Conservation (phyloP, 2,329 filamentous ascomycete species). For the Tetracladium maxilliforme region DNA sequence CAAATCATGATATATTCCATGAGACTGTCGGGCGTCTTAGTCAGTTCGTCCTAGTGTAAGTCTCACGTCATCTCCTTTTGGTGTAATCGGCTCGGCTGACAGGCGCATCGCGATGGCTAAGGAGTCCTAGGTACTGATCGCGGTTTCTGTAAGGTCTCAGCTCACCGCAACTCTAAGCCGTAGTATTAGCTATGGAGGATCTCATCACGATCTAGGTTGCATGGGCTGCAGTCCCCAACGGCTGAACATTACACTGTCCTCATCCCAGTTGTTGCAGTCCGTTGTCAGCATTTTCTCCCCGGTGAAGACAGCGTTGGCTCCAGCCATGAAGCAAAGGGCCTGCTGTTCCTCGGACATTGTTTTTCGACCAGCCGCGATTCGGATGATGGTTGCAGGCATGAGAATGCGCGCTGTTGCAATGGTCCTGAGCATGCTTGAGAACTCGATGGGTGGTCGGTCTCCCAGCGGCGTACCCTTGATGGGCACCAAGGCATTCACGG, state of each 20-base stretch:
- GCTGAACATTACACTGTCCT: slow-evolving; percentile 72
- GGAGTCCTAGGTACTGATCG: too few relatives aligned
- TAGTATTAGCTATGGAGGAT: too few relatives aligned
- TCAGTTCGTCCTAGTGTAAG: too few relatives aligned
- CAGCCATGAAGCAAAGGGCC: slow-evolving; percentile 76
- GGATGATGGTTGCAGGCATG: slow-evolving; percentile 75
- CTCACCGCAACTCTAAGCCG: too few relatives aligned
- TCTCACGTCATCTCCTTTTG: too few relatives aligned
- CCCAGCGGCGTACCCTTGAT: slow-evolving; percentile 83
- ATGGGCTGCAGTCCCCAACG: slow-evolving; percentile 74
- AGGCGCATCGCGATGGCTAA: too few relatives aligned
- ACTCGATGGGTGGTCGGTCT: slow-evolving; percentile 56
- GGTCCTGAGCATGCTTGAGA: slow-evolving; percentile 67
- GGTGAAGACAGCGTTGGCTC: slow-evolving; percentile 88
- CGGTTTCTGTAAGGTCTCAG: too few relatives aligned
- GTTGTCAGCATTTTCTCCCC: slow-evolving; percentile 95
- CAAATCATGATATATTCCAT: too few relatives aligned
- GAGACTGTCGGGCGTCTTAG: too few relatives aligned
- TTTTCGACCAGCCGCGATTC: slow-evolving; percentile 72
- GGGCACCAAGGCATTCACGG: slow-evolving; percentile 79
- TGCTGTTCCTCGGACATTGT: slow-evolving; percentile 82
- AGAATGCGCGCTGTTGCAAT: slow-evolving; percentile 72
- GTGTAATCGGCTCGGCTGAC: too few relatives aligned
- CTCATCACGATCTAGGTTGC: slow-evolving; percentile 25
- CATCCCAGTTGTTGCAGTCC: slow-evolving; percentile 80